phyloP scores from a whole-genome alignment of 768 basidiomycete species.

The Lactarius evosmus region DNA sequence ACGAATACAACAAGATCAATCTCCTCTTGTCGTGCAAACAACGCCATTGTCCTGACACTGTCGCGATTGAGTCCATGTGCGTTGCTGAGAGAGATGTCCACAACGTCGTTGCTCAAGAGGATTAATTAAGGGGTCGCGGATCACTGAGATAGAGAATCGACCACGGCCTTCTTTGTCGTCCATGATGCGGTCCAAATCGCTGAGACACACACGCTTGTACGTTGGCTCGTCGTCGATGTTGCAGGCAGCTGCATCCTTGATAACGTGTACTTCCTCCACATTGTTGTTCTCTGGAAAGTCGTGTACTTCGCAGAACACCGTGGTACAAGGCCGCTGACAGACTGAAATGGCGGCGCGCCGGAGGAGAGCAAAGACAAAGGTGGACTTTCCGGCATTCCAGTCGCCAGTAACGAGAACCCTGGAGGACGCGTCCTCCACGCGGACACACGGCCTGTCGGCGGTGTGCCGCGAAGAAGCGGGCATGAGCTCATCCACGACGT shows the following conservation, averaged over 20 bases:
- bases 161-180: conserved; percentile 67
- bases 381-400: conserved; percentile 97
- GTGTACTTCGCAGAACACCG: conserved; percentile 95
- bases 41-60: conserved; percentile 87
- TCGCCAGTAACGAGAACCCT: conserved; percentile 98
- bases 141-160: conserved; percentile 84
- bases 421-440: conserved; percentile 88
- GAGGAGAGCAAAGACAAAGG: conserved; percentile 93
- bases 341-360: conserved; percentile 91
- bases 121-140: conserved; percentile 69
- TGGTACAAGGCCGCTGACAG: conserved; percentile 97
- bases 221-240: conserved; percentile 70
- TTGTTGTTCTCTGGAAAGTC: conserved; percentile 80
- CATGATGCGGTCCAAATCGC: conserved; percentile 76
- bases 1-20: conserved; percentile 99
- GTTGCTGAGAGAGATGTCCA: conserved; percentile 97
- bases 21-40: conserved; percentile 95
- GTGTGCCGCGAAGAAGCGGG: conserved; percentile 70
- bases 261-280: conserved; percentile 80
- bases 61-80: conserved; percentile 97
- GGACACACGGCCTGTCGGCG: conserved; percentile 75
- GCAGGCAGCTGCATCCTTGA: conserved; percentile 68
- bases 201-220: conserved; percentile 61
- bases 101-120: conserved; percentile 93
- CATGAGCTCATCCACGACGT: conserved; percentile 85